Percentiles rank a stretch among this genome's conserved stretches.
phyloP scores from a whole-genome alignment of 2,329 filamentous ascomycete genomes.

The Aspergillus oerlinghausenensis region DNA sequence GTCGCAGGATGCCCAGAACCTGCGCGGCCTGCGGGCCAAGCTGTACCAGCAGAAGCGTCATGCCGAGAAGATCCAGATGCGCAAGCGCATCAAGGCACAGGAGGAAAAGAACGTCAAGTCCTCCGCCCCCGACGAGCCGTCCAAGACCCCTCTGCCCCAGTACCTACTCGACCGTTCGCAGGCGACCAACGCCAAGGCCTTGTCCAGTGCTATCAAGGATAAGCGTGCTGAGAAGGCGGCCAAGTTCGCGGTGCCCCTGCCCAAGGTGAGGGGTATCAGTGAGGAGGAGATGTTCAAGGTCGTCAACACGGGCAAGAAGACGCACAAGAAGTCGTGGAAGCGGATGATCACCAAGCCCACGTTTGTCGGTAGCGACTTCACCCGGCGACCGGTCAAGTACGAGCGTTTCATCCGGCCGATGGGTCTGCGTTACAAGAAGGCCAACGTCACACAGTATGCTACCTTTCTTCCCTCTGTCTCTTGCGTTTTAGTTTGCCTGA shows the following conservation, averaged over 20 bases:
- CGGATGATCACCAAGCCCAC: conserved; percentile 71
- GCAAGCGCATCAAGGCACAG: conserved; percentile 88
- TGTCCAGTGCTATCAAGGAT: conserved; percentile 87
- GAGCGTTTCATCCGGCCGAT: conserved; percentile 69
- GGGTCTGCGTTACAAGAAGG: conserved; percentile 76
- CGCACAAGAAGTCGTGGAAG: conserved; percentile 70
- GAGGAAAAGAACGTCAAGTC: conserved; percentile 96
- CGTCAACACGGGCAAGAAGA: conserved; percentile 93
- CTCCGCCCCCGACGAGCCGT: conserved; percentile 69
- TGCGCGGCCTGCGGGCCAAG: conserved; percentile 88
- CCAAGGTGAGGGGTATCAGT: conserved; percentile 87
- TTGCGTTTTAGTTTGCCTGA: conserved; percentile 2
- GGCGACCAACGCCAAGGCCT: conserved; percentile 65
- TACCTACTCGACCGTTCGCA: conserved; percentile 87
- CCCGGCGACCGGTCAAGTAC: conserved; percentile 75
- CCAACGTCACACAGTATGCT: conserved; percentile 55
- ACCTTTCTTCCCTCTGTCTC: not conserved
- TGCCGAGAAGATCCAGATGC: conserved; percentile 98
- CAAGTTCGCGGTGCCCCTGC: conserved; percentile 84
- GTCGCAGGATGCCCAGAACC: conserved; percentile 86
- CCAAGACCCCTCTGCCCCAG: conserved; percentile 72
- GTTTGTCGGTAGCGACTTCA: conserved; percentile 90
- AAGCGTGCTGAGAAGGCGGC: conserved; percentile 92
- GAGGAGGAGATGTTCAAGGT: conserved; percentile 99
- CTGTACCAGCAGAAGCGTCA: conserved; percentile 87